Conservation (phyloP, 1,284 basidiomycete species). For the Xerocomus cyaneibrunnescens region DNA sequence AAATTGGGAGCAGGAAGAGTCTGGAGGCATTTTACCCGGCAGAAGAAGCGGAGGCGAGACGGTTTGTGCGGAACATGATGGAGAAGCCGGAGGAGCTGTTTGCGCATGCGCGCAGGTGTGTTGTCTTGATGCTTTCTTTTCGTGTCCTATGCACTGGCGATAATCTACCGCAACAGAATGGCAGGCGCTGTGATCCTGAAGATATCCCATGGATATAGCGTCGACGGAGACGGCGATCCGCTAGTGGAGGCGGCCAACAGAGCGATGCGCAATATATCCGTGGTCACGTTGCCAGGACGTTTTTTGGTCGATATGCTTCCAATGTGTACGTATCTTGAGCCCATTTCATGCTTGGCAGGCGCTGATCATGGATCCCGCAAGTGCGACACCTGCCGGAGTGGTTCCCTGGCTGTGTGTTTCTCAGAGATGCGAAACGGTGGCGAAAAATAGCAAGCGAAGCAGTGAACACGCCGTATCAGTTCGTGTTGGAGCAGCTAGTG, state of each 20-base stretch:
- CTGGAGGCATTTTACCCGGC: neutral
- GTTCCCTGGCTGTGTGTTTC: constrained; percentile 2
- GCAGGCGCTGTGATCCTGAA: neutral
- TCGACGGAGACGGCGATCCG: neutral
- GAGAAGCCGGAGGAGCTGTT: neutral
- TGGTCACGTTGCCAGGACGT: constrained; percentile 14
- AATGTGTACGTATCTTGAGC: constrained; percentile 21
- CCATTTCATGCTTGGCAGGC: too few relatives aligned
- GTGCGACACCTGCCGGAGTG: constrained; percentile 40
- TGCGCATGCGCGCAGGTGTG: neutral
- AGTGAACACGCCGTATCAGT: neutral
- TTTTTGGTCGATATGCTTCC: constrained; percentile 32
- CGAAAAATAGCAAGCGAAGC: neutral
- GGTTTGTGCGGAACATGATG: constrained; percentile 3
- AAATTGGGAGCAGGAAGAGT: neutral
- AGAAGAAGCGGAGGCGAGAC: neutral
- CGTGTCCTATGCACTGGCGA: neutral
- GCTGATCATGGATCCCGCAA: neutral
- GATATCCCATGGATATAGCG: constrained; percentile 1
- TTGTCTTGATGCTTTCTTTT: neutral
- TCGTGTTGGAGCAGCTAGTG: constrained; percentile 1
- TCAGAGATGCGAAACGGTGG: constrained; percentile 1
- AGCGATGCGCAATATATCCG: neutral
- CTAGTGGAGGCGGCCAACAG: neutral
- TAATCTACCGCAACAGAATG: neutral